These are phyloP conservation scores for Diaporthe batatas DNA, from an alignment of 2,329 filamentous ascomycete species.

Conservation along the genomic window DNA sequence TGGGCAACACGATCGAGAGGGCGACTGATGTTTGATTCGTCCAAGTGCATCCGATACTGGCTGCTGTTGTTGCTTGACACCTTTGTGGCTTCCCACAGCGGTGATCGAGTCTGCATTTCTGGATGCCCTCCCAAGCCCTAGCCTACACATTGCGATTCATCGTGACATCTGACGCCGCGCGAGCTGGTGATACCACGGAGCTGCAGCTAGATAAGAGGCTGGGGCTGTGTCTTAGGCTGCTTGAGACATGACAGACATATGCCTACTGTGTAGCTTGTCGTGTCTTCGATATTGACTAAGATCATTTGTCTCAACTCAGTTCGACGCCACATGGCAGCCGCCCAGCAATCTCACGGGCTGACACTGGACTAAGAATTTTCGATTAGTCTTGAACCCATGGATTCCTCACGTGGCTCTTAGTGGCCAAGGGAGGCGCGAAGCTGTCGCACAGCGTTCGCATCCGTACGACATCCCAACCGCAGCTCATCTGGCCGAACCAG, in stretches of 20 bases:
- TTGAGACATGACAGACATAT: slow-evolving; percentile 35
- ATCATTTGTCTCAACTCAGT: slow-evolving; percentile 36
- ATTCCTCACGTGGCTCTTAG: slow-evolving; percentile 8
- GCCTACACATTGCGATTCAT: background rate
- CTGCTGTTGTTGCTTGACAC: slow-evolving; percentile 17
- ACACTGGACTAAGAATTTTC: background rate
- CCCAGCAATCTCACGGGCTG: background rate
- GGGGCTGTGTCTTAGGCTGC: slow-evolving; percentile 6
- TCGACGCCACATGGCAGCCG: slow-evolving; percentile 27
- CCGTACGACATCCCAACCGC: slow-evolving; percentile 7
- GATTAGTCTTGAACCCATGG: background rate
- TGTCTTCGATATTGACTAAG: slow-evolving; percentile 41
- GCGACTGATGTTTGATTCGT: slow-evolving; percentile 23
- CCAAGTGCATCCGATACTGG: slow-evolving; percentile 16
- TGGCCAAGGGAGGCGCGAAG: background rate
- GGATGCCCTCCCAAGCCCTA: background rate
- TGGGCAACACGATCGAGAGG: slow-evolving; percentile 16
- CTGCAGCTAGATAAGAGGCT: slow-evolving; percentile 11
- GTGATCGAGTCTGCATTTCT: background rate
- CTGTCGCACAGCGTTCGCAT: slow-evolving; percentile 9
- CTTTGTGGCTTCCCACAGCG: slow-evolving; percentile 2
- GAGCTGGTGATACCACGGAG: slow-evolving; percentile 7
- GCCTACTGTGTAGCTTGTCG: slow-evolving; percentile 32
- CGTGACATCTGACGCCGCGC: slow-evolving; percentile 5
- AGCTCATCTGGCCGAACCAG: slow-evolving; percentile 6